Evolutionary conservation across 2,329 filamentous ascomycete species (phyloP).

Genomic region (Laburnicola sp.): DNA sequence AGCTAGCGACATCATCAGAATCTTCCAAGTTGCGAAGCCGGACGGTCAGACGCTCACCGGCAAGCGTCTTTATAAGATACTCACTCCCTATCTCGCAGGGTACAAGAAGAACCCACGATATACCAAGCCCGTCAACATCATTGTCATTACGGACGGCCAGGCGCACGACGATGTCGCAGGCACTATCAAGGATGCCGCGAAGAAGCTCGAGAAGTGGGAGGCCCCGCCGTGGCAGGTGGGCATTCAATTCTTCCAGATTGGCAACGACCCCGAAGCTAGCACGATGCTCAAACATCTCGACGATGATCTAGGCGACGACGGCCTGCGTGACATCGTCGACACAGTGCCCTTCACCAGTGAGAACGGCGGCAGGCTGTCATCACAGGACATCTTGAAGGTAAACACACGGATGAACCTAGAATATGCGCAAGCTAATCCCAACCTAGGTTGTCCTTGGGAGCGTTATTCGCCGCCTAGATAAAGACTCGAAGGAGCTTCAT

Average conservation of each 20-base stretch:
- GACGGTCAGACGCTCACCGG: slow-evolving; percentile 74
- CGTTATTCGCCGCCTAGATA: slow-evolving; percentile 69
- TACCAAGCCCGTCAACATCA: slow-evolving; percentile 83
- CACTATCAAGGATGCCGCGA: slow-evolving; percentile 65
- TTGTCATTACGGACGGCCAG: slow-evolving; percentile 87
- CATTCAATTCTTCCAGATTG: slow-evolving; percentile 95
- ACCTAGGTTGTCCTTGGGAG: slow-evolving; percentile 66
- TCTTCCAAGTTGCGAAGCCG: slow-evolving; percentile 72
- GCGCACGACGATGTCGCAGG: slow-evolving; percentile 78
- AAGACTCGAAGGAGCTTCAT: slow-evolving; percentile 43
- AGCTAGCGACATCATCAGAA: slow-evolving; percentile 60
- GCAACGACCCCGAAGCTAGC: slow-evolving; percentile 67
- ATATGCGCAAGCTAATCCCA: not conserved
- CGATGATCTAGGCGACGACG: slow-evolving; percentile 62
- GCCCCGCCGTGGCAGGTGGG: slow-evolving; percentile 83
- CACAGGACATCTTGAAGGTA: slow-evolving; percentile 72
- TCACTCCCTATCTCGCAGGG: slow-evolving; percentile 69
- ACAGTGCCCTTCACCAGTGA: slow-evolving; percentile 73
- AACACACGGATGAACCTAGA: not conserved
- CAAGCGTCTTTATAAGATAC: slow-evolving; percentile 68
- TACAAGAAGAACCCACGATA: slow-evolving; percentile 55
- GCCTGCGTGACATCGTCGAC: slow-evolving; percentile 85
- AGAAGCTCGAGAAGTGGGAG: slow-evolving; percentile 68
- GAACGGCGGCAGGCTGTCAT: slow-evolving; percentile 60
- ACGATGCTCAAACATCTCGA: slow-evolving; percentile 72